These are phyloP conservation scores for Infundibulicybe gibba DNA, from an alignment of 768 basidiomycete genomes.

Conservation along the genomic window DNA sequence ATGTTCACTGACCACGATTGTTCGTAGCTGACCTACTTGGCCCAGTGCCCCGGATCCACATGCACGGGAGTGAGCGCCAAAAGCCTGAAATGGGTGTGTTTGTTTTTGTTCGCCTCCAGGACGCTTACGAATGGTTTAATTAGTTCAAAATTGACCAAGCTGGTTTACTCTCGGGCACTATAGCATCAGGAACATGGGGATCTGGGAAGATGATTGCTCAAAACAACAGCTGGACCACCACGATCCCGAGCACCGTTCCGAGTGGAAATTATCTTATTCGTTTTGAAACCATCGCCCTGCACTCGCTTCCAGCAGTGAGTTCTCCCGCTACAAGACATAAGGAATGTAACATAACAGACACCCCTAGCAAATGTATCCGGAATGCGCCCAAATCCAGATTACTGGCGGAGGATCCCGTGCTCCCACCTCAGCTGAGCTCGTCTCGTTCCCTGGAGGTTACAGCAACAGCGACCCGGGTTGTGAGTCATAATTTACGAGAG, in stretches of 20 bases:
- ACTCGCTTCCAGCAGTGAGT: conserved; percentile 48
- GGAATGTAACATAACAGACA: conserved; percentile 1
- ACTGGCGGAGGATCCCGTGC: conserved; percentile 35
- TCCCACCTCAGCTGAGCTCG: conserved; percentile 40
- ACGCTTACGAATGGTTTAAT: not conserved
- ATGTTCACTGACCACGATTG: not conserved
- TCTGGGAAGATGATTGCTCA: conserved; percentile 40
- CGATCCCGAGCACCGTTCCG: conserved; percentile 39
- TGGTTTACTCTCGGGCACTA: conserved; percentile 40
- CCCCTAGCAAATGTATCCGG: conserved; percentile 64
- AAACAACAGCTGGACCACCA: conserved; percentile 43
- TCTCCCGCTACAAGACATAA: not conserved
- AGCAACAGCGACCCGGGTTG: conserved; percentile 38
- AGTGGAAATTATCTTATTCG: conserved; percentile 44
- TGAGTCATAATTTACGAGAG: conserved; percentile 14
- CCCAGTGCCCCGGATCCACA: conserved; percentile 37
- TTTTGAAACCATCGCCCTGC: conserved; percentile 45
- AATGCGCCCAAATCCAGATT: conserved; percentile 44
- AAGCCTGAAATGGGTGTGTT: conserved; percentile 37
- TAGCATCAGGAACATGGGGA: conserved; percentile 35
- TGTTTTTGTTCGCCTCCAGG: not conserved
- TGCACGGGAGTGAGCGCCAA: conserved; percentile 36
- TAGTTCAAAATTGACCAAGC: conserved; percentile 47
- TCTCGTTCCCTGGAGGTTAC: conserved; percentile 46
- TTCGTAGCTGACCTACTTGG: conserved; percentile 38